Percentiles rank a stretch among this genome's conserved stretches.
Conservation (phyloP, 2,329 filamentous ascomycete genomes). For the Verticillium nonalfalfae region DNA sequence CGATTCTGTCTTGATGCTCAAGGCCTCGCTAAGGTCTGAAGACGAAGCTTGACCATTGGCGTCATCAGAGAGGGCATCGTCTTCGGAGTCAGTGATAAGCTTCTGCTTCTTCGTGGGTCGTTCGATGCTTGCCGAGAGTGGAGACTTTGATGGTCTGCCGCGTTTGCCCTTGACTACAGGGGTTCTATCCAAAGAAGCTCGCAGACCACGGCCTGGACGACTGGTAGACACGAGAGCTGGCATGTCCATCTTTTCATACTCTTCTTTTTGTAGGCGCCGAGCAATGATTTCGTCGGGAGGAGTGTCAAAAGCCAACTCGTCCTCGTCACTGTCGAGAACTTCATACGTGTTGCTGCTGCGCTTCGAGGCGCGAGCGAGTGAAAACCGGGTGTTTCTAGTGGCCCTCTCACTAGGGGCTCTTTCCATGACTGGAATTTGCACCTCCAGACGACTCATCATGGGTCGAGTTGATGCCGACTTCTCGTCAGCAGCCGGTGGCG, state of each 20-base stretch:
- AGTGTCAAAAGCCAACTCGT: constrained; percentile 20
- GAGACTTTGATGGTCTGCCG: neutral
- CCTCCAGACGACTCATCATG: constrained; percentile 18
- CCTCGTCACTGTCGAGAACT: constrained; percentile 34
- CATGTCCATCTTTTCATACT: constrained; percentile 11
- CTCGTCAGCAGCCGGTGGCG: constrained; percentile 16
- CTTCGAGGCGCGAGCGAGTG: constrained; percentile 21
- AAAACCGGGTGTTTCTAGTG: constrained; percentile 41
- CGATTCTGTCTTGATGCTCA: constrained; percentile 5
- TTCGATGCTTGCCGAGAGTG: neutral
- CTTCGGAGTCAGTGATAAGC: neutral
- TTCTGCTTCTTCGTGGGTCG: constrained; percentile 4
- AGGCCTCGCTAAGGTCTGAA: constrained; percentile 2
- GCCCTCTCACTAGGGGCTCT: constrained; percentile 34
- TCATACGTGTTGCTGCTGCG: constrained; percentile 28
- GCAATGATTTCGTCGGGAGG: constrained; percentile 22
- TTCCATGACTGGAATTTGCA: constrained; percentile 22
- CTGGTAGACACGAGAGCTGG: neutral
- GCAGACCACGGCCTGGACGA: neutral
- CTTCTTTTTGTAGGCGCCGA: constrained; percentile 25
- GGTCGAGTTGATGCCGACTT: neutral
- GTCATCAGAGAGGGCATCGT: neutral
- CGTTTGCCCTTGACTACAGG: neutral
- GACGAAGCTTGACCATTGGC: neutral
- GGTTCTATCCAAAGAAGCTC: constrained; percentile 10